Conservation (phyloP, 192 early-diverging fungal genomes). For the Umbelopsis sp. region DNA sequence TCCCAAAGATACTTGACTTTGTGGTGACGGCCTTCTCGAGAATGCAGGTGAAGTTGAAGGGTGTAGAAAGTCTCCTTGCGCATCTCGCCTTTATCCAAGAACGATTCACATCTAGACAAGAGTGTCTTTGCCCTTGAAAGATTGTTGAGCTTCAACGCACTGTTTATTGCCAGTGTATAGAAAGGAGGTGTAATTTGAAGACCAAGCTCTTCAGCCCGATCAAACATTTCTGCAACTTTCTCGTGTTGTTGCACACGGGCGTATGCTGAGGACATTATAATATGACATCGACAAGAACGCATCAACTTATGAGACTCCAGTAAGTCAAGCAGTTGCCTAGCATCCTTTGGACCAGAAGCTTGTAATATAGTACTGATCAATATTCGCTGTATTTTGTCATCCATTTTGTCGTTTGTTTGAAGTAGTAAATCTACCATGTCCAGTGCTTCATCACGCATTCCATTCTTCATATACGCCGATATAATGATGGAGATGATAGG, state of each 20-base stretch:
- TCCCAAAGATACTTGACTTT: background rate
- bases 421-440: conserved; percentile 6
- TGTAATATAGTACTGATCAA: conserved; percentile 5
- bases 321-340: background rate
- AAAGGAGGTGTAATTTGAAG: background rate
- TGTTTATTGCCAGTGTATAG: background rate
- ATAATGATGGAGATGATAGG: background rate
- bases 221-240: background rate
- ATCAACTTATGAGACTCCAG: background rate
- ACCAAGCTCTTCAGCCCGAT: background rate
- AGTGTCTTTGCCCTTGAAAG: background rate
- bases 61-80: background rate
- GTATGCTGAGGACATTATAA: background rate
- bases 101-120: background rate
- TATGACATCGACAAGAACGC: background rate
- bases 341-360: background rate
- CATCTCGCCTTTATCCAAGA: background rate
- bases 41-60: conserved; percentile 4
- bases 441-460: conserved; percentile 1
- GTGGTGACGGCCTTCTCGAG: background rate
- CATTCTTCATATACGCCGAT: background rate
- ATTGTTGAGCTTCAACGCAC: background rate
- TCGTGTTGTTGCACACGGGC: background rate
- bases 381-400: background rate
- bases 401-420: background rate